phyloP scores from a whole-genome alignment of 2,329 filamentous ascomycete genomes.

The Lecanicillium sp. region DNA sequence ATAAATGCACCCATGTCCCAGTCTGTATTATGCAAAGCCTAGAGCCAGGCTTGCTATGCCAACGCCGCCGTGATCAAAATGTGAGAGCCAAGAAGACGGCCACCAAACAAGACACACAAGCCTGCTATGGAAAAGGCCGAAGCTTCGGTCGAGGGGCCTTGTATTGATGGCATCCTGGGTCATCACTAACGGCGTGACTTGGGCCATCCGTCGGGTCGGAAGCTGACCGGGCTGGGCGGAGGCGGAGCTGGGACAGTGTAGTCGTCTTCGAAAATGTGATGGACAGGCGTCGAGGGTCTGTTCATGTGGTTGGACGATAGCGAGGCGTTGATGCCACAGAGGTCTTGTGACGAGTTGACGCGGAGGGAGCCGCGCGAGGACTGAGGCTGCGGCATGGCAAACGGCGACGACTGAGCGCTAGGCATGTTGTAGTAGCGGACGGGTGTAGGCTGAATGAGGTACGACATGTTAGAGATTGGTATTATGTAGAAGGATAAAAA shows the following conservation, averaged over 20 bases:
- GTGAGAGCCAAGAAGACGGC: background rate
- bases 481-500: background rate
- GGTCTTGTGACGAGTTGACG: slow-evolving; percentile 38
- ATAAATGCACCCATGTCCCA: no score
- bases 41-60: no score
- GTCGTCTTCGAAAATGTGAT: slow-evolving; percentile 48
- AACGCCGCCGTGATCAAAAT: slow-evolving; percentile 1
- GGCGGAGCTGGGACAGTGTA: slow-evolving; percentile 59
- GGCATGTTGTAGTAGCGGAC: slow-evolving; percentile 22
- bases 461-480: slow-evolving; percentile 5
- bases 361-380: slow-evolving; percentile 37
- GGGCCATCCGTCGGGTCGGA: slow-evolving; percentile 49
- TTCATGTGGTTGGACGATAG: slow-evolving; percentile 34
- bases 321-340: slow-evolving; percentile 45
- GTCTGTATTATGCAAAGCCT: no score
- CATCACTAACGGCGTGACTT: slow-evolving; percentile 24
- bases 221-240: slow-evolving; percentile 56
- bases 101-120: background rate
- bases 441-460: slow-evolving; percentile 4
- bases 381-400: slow-evolving; percentile 29
- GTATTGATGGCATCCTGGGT: background rate
- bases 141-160: no score
- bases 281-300: slow-evolving; percentile 37
- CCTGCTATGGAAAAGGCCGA: background rate
- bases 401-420: slow-evolving; percentile 25